Evolutionary conservation across 805 yeast genomes (phyloP).

Genomic region (Saccharomyces eubayanus): DNA sequence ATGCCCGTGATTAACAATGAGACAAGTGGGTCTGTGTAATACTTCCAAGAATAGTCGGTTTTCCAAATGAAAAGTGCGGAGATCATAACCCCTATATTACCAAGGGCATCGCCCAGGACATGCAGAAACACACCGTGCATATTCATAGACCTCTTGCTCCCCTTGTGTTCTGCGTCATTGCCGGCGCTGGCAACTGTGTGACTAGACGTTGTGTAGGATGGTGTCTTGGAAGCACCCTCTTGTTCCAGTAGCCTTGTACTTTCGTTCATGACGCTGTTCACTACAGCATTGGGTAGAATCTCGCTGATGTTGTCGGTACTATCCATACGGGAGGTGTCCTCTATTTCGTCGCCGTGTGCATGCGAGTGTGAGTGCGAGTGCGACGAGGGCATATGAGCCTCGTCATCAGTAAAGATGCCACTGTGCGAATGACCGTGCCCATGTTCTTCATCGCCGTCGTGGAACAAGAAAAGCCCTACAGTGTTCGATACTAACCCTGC

Average conservation of each 20-base stretch:
- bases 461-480: slow-evolving; percentile 76
- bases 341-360: slow-evolving; percentile 18
- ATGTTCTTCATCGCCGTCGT: slow-evolving; percentile 66
- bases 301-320: slow-evolving; percentile 15
- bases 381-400: slow-evolving; percentile 2
- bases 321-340: not conserved
- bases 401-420: slow-evolving; percentile 17
- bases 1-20: slow-evolving; percentile 78
- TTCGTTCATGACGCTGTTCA: slow-evolving; percentile 29
- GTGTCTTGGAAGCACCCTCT: not conserved
- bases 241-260: slow-evolving; percentile 28
- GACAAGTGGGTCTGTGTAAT: slow-evolving; percentile 72
- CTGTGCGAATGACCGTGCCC: slow-evolving; percentile 36
- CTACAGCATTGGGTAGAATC: slow-evolving; percentile 23
- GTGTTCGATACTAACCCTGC: slow-evolving; percentile 76
- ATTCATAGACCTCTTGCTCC: slow-evolving; percentile 59
- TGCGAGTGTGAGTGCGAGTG: slow-evolving; percentile 25
- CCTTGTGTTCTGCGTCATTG: slow-evolving; percentile 5
- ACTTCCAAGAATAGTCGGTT: slow-evolving; percentile 81
- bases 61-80: slow-evolving; percentile 92
- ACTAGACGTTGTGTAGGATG: slow-evolving; percentile 1
- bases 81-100: slow-evolving; percentile 85
- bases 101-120: slow-evolving; percentile 92
- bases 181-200: not conserved
- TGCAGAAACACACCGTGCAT: slow-evolving; percentile 97